Evolutionary conservation across 1,284 basidiomycete genomes (phyloP), one percentile per base, ranked within the genome.

Genomic region (Naganishia albida): DNA sequence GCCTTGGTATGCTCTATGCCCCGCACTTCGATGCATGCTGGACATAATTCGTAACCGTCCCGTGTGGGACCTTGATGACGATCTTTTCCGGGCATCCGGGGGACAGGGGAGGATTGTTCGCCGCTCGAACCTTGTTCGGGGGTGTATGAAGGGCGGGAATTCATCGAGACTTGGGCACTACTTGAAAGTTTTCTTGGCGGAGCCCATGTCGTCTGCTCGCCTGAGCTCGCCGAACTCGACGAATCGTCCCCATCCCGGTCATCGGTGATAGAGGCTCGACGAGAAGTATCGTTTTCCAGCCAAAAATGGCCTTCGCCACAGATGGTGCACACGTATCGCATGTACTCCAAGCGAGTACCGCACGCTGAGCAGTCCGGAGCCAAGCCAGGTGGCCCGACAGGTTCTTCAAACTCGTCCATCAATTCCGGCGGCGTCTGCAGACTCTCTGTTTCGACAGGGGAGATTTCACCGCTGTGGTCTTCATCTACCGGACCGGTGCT

Each of bases 251-350:
- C 49, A 28, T 40, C 38, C 46, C n/a, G 57, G 28, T 60, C 57
- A 7, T 50, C 46, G 46, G 26, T 26, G 8, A 15, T 13, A 2
- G 28, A n/a, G 3, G 16, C 34, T 38, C 34, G 62, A 16, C 44
- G 43, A 26, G n/a, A 23, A 20, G 20, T 48, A 30, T 44, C 51
- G 18, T 48, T 48, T n/a, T 73, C 76, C 20, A 71, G 71, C 75
- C 74, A 77, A 71, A 74, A 73, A 23, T 77, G 73, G 2, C 71
- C 78, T 86, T 90, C 88, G 15, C 91, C 91, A 72, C 91, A 94
- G 25, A 86, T 88, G 7, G 86, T 84, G 73, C 91, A 95, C 16
- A 93, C 87, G 74, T 94, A 94, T 55, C 90, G 87, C 77, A 93
- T 86, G 23, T 85, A 83, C 65, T 91, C 87, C 10, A 95, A 81